A percentile compares a stretch with the other conserved stretches of the same genome.
These are phyloP conservation scores for Paramecium pentaurelia DNA, from an alignment of 73 alveolate genomes.

Conservation along the genomic window DNA sequence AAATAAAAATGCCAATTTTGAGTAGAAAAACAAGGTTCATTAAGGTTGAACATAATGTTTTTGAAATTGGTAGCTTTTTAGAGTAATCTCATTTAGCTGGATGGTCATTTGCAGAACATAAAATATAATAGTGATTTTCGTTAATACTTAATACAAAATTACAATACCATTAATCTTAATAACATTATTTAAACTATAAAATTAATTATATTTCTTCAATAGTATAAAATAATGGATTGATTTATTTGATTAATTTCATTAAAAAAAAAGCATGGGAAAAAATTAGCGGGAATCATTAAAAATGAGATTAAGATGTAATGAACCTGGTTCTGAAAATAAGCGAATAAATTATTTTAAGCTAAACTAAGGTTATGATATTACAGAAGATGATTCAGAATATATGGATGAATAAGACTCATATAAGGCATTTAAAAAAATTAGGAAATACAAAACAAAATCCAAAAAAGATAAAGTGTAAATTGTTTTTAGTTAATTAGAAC, in stretches of 20 bases:
- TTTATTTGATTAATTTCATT: neutral
- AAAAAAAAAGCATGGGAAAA: neutral
- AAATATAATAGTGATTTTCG: neutral
- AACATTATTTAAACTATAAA: neutral
- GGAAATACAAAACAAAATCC: neutral
- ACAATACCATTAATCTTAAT: neutral
- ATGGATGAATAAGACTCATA: neutral
- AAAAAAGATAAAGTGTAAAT: neutral
- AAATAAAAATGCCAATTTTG: slow-evolving; percentile 24
- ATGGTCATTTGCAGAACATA: slow-evolving; percentile 47
- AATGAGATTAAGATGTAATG: neutral
- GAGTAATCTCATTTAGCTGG: slow-evolving; percentile 42
- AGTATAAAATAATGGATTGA: neutral
- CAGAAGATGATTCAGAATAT: slow-evolving; percentile 27
- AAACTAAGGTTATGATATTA: slow-evolving; percentile 9
- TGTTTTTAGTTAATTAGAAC: neutral
- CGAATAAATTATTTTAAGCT: slow-evolving; percentile 23
- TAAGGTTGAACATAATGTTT: slow-evolving; percentile 42
- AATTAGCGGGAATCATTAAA: neutral
- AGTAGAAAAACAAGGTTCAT: slow-evolving; percentile 30
- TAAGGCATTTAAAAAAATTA: neutral
- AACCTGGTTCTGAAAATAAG: neutral
- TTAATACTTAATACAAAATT: neutral
- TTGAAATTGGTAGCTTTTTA: slow-evolving; percentile 41
- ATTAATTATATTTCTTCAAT: neutral